Evolutionary conservation across 164 flowering plant species (phyloP).

Genomic region (Vitis labrusca): DNA sequence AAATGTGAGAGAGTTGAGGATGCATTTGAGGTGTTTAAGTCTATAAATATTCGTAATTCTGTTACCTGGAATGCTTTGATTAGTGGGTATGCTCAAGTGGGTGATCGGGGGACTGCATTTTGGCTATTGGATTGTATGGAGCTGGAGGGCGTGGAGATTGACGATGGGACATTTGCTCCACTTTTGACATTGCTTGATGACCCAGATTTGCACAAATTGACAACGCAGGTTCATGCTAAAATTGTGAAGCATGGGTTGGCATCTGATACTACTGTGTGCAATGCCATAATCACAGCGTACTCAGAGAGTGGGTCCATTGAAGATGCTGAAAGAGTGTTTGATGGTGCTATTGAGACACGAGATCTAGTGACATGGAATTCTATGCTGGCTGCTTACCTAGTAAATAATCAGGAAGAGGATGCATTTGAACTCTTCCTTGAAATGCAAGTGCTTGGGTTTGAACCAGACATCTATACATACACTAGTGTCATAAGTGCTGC

Average conservation of each 20-base stretch:
- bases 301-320: constrained; percentile 63
- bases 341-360: constrained; percentile 24
- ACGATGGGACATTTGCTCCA: constrained; percentile 82
- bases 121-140: constrained; percentile 56
- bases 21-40: constrained; percentile 47
- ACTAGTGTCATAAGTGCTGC: constrained; percentile 71
- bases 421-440: constrained; percentile 52
- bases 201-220: constrained; percentile 26
- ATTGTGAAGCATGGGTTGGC: constrained; percentile 49
- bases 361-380: constrained; percentile 86
- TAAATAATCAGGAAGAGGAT: constrained; percentile 28
- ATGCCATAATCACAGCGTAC: constrained; percentile 72
- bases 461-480: constrained; percentile 67
- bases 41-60: constrained; percentile 43
- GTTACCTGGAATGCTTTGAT: constrained; percentile 86
- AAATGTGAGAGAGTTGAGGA: constrained; percentile 62
- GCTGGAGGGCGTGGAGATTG: constrained; percentile 41
- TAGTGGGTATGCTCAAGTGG: constrained; percentile 45
- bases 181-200: constrained; percentile 59
- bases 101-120: constrained; percentile 44
- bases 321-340: constrained; percentile 55
- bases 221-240: constrained; percentile 62
- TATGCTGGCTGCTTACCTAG: constrained; percentile 69
- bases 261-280: constrained; percentile 42
- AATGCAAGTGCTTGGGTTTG: constrained; percentile 54